Conservation (phyloP, 768 basidiomycete species). For the Cystobasidium onofrii region DNA sequence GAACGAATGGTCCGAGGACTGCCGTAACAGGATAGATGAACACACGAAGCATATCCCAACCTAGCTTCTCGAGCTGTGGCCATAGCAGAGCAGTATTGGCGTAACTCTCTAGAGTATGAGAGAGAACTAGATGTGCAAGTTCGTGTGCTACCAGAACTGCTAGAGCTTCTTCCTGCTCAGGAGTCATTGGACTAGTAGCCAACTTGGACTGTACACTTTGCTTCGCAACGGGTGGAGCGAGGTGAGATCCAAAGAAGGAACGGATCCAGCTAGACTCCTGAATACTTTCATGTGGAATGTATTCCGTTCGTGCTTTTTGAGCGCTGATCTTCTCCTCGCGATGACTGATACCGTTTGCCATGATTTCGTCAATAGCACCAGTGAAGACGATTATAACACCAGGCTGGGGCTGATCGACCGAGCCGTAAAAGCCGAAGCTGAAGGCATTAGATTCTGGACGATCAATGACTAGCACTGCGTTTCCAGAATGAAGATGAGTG, state of each 20-base stretch:
- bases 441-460: conserved; percentile 84
- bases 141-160: conserved; percentile 90
- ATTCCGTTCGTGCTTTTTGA: not conserved
- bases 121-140: conserved; percentile 77
- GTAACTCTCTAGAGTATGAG: conserved; percentile 51
- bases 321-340: not conserved
- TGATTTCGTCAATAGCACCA: conserved; percentile 81
- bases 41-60: conserved; percentile 38
- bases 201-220: conserved; percentile 41
- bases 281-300: not conserved
- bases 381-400: conserved; percentile 92
- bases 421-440: conserved; percentile 67
- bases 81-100: conserved; percentile 36
- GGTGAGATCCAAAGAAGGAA: not conserved
- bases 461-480: conserved; percentile 80
- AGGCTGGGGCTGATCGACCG: conserved; percentile 32
- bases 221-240: not conserved
- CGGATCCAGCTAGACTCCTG: conserved; percentile 18
- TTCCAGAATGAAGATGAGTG: conserved; percentile 50
- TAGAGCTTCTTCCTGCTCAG: conserved; percentile 75
- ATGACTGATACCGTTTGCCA: conserved; percentile 50
- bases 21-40: conserved; percentile 43
- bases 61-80: conserved; percentile 36
- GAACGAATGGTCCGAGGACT: conserved; percentile 78
- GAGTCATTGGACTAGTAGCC: conserved; percentile 55